Evolutionary conservation across 1,139 yeast species (phyloP).

Genomic region (Saccharomyces hybrid): DNA sequence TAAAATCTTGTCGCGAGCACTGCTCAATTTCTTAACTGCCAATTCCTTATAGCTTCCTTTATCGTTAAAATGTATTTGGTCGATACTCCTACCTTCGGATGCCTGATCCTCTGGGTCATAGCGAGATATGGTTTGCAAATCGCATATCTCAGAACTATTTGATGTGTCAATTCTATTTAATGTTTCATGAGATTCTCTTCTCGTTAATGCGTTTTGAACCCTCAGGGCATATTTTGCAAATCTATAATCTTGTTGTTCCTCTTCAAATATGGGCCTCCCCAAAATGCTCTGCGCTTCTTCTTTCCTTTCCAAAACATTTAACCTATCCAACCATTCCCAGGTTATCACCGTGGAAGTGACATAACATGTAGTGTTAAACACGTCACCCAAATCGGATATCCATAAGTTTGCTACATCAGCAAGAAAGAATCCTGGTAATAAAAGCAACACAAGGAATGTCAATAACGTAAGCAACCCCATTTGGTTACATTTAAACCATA

Average conservation of each 20-base stretch:
- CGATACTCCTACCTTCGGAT: background rate
- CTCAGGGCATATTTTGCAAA: slow-evolving; percentile 27
- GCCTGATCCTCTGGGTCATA: slow-evolving; percentile 1
- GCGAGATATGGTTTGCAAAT: background rate
- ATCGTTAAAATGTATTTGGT: background rate
- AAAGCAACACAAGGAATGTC: slow-evolving; percentile 51
- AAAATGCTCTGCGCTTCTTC: slow-evolving; percentile 71
- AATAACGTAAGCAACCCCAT: slow-evolving; percentile 50
- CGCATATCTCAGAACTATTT: background rate
- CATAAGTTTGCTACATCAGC: slow-evolving; percentile 71
- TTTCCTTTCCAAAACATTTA: slow-evolving; percentile 51
- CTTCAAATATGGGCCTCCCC: slow-evolving; percentile 74
- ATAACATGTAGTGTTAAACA: slow-evolving; percentile 64
- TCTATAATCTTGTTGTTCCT: slow-evolving; percentile 32
- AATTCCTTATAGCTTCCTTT: background rate
- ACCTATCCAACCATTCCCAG: slow-evolving; percentile 84
- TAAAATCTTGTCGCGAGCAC: background rate
- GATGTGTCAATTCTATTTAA: slow-evolving; percentile 3
- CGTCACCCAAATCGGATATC: slow-evolving; percentile 64
- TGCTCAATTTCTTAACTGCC: background rate
- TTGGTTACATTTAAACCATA: slow-evolving; percentile 44
- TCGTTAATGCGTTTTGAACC: slow-evolving; percentile 21
- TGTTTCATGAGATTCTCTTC: slow-evolving; percentile 2
- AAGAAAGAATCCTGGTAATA: slow-evolving; percentile 68
- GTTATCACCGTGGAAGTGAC: slow-evolving; percentile 70